Base-by-base conservation (phyloP, 2,329 filamentous ascomycete genomes). In the Rosellinia necatrix region DNA sequence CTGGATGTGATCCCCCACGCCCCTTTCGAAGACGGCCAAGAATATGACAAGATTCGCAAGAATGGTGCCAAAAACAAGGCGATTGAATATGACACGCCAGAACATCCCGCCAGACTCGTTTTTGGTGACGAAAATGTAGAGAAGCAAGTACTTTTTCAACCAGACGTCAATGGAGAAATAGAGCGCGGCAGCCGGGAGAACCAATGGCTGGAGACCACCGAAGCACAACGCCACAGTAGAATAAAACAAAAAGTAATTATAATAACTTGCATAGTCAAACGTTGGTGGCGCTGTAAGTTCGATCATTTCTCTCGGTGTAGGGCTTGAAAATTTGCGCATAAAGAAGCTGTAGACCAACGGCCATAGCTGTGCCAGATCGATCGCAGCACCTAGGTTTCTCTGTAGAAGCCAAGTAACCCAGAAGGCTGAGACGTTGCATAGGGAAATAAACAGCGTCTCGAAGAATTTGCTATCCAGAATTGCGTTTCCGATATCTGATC, bases 201-300 rank as follows among this genome's bases (percentile, higher is more conserved):
- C 89, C 21, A 97, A 80, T 0, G 94, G 94, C 72, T 97, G 94
- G 49, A 97, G 80, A 1, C 87, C 85, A 2, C 88, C 86, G 68
- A 94, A 97, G 66, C 87, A 91, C 13, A 99, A 79, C 0, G 91
- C 89, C 27, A 97, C 90, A 0, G 93, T 97, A 21, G 89, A 81
- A 76, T 97, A 99, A 75, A 91, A 99, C 25, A 97, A 79, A 74
- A 97, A 97, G 72, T 96, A 97, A 73, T 97, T 97, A 81, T 97
- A 99, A 76, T 97, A 97, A 65, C 86, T 91, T 56, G 94, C 91
- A 69, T 97, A 97, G 65, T 97, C 92, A 71, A 99, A 97, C 0
- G 90, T 80, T 2, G 91, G 92, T 1, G 94, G 94, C 3, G 94
- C 94, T 0, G 92, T 96, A 68, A 94, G 84, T 72, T 96, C 91